Conservation (phyloP, 2,329 filamentous ascomycete genomes). For the Dothideomycetes sp. region DNA sequence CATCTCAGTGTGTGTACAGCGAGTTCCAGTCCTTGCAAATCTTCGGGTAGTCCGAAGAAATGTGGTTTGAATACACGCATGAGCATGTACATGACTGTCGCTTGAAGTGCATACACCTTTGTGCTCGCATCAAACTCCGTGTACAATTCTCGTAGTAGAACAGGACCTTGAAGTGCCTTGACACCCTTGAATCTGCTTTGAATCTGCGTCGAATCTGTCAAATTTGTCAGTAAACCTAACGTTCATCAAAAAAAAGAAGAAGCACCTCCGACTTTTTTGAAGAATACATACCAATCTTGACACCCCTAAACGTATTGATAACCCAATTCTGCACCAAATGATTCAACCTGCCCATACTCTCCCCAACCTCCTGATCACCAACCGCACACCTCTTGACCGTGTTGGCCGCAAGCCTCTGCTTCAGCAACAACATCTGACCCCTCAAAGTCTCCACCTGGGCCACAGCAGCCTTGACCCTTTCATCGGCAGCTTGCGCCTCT, state of each 20-base stretch:
- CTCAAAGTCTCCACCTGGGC: slow-evolving; percentile 48
- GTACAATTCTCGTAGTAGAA: slow-evolving; percentile 33
- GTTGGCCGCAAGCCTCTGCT: slow-evolving; percentile 55
- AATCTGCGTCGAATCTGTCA: slow-evolving; percentile 14
- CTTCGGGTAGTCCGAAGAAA: slow-evolving; percentile 52
- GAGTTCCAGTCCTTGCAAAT: slow-evolving; percentile 19
- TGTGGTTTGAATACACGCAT: slow-evolving; percentile 56
- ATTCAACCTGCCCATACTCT: slow-evolving; percentile 49
- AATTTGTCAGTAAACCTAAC: slow-evolving; percentile 6
- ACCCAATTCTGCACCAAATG: slow-evolving; percentile 68
- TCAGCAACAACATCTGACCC: slow-evolving; percentile 55
- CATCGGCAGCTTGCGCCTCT: neutral
- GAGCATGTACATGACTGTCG: slow-evolving; percentile 50
- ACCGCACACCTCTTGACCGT: slow-evolving; percentile 58
- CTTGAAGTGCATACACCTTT: slow-evolving; percentile 56
- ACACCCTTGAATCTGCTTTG: slow-evolving; percentile 13
- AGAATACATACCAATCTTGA: slow-evolving; percentile 39
- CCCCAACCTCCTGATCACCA: slow-evolving; percentile 58
- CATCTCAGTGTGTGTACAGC: slow-evolving; percentile 3
- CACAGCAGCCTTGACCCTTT: neutral
- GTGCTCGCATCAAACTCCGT: slow-evolving; percentile 44
- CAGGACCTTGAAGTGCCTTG: neutral
- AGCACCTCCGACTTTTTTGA: too few species aligned
- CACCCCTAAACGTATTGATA: slow-evolving; percentile 57
- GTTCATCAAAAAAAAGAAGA: neutral